phyloP scores from a whole-genome alignment of 2,329 filamentous ascomycete species.

The Penicillium sp. region DNA sequence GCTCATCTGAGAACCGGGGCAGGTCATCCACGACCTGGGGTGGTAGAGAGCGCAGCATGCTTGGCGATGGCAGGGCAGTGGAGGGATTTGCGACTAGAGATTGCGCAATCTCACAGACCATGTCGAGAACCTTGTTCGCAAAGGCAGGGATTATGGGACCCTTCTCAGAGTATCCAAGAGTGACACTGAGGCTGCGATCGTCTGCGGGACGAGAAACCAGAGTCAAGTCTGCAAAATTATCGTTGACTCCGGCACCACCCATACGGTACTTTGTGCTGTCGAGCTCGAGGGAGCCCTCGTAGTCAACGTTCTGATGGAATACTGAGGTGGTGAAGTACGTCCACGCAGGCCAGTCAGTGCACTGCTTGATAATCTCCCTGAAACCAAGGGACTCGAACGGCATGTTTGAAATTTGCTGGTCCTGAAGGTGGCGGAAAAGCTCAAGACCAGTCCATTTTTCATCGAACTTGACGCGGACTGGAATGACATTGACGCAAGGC shows the following conservation, averaged over 20 bases:
- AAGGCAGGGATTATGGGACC: constrained; percentile 39
- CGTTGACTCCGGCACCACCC: constrained; percentile 44
- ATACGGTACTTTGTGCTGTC: constrained; percentile 45
- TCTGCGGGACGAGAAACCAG: constrained; percentile 44
- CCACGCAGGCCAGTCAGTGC: constrained; percentile 48
- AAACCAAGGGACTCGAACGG: constrained; percentile 61
- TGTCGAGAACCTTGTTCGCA: constrained; percentile 43
- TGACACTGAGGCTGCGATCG: constrained; percentile 39
- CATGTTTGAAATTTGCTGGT: constrained; percentile 61
- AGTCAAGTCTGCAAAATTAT: constrained; percentile 47
- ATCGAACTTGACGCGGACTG: constrained; percentile 62
- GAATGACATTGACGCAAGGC: constrained; percentile 69
- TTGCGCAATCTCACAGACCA: constrained; percentile 45
- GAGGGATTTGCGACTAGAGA: constrained; percentile 43
- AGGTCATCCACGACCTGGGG: constrained; percentile 36
- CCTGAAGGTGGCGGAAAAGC: constrained; percentile 58
- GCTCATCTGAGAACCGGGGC: constrained; percentile 33
- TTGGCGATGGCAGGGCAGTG: constrained; percentile 38
- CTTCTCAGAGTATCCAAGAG: constrained; percentile 45
- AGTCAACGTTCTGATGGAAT: constrained; percentile 45
- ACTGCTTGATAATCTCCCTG: constrained; percentile 54
- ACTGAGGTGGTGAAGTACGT: constrained; percentile 47
- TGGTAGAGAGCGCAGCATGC: constrained; percentile 38
- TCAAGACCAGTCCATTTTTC: constrained; percentile 56
- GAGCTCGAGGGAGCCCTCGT: constrained; percentile 42